Base-by-base conservation (phyloP, 2,329 filamentous ascomycete genomes). In the Fusarium odoratissimum region DNA sequence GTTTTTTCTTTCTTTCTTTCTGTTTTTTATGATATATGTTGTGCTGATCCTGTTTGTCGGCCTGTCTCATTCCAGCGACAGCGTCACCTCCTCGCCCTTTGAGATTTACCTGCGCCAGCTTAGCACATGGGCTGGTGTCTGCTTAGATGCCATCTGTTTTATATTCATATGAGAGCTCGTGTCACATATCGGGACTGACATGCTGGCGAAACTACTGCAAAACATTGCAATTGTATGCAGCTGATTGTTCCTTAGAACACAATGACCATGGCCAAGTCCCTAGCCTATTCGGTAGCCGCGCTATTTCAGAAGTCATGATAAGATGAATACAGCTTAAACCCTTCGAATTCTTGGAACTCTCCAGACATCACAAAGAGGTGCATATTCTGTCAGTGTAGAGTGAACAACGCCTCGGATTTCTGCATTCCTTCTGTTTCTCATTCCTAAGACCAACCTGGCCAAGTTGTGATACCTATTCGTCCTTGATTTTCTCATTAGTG, bases 401-500 rank as follows among this genome's bases (percentile, higher is more conserved):
- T n/a, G 45, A 48, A 16, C 45, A n/a, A 14, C 19, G 11, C 12
- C 16, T 19, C 8, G 23, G 42, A 45, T 28, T 28, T 28, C 23
- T 25, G 17, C 31, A 14, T 52, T 25, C 13, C 13, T 31, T 46
- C 40, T 33, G 8, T n/a, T 25, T 16, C 30, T 25, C 16, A 57
- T 35, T 57, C 54, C 38, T 45, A 40, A 46, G 54, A 45, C 9
- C 7, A 55, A 33, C 38, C 13, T 56, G 38, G 28, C 13, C 52
- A 45, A 23, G 38, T 56, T 56, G 54, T 44, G 28, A 56, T 56
- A 35, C 35, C 40, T 25, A 14, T 25, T 35, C 17, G 38, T 57
- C 69, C 70, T 72, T 72, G 70, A 46, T 70, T 72, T 70, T 40
- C 41, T 54, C 13, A 45, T 23, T 60, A 40, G 41, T 40, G 38